phyloP scores from a whole-genome alignment of 2,329 filamentous ascomycete genomes.

The Colletotrichum godetiae region DNA sequence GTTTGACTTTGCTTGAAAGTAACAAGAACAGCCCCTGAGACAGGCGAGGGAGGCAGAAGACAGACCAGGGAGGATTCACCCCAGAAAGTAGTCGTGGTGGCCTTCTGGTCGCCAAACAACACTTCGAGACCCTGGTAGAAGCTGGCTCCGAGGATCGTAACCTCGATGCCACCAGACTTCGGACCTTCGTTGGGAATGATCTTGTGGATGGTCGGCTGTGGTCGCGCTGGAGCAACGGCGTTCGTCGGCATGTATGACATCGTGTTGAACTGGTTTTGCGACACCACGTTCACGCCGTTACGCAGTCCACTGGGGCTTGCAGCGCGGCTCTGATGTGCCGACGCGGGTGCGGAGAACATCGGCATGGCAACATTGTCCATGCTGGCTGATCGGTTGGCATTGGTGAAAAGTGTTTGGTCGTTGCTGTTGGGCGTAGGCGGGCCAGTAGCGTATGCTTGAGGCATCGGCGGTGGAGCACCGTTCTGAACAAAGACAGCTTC shows the following conservation, averaged over 20 bases:
- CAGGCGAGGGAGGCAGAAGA: conserved; percentile 76
- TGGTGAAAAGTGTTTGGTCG: conserved; percentile 68
- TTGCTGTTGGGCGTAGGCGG: conserved; percentile 75
- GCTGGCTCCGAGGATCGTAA: conserved; percentile 83
- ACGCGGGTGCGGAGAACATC: conserved; percentile 78
- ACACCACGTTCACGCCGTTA: conserved; percentile 56
- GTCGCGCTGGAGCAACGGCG: conserved; percentile 57
- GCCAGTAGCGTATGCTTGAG: conserved; percentile 59
- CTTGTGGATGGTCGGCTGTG: conserved; percentile 76
- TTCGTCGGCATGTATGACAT: conserved; percentile 63
- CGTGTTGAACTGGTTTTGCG: conserved; percentile 57
- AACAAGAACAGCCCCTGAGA: conserved; percentile 76
- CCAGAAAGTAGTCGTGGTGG: conserved; percentile 83
- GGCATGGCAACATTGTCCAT: conserved; percentile 74
- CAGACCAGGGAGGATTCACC: conserved; percentile 84
- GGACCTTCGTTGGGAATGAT: conserved; percentile 87
- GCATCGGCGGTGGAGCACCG: conserved; percentile 35
- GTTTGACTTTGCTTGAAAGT: conserved; percentile 70
- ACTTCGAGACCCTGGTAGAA: conserved; percentile 84
- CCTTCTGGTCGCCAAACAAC: conserved; percentile 78
- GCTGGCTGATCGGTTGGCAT: conserved; percentile 68
- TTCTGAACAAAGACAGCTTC: conserved; percentile 47
- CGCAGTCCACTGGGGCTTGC: conserved; percentile 73
- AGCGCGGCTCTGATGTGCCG: conserved; percentile 81
- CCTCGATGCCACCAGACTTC: conserved; percentile 85